These are phyloP conservation scores for Diaporthe aspalathi DNA, from an alignment of 2,329 filamentous ascomycete genomes.

Conservation along the genomic window DNA sequence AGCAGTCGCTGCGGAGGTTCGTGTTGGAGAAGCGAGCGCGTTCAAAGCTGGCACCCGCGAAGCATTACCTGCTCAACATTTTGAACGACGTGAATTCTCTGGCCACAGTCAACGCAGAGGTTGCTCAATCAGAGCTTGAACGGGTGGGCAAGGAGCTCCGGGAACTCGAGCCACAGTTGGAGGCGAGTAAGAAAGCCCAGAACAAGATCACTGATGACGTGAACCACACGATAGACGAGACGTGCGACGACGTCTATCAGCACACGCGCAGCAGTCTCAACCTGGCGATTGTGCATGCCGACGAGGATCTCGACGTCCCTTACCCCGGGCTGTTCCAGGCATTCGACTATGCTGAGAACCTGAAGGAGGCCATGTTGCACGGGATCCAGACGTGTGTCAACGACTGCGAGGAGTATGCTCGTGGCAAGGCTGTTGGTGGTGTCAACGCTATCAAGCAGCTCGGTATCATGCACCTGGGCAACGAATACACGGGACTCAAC, in stretches of 20 bases:
- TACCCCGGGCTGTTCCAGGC: constrained; percentile 88
- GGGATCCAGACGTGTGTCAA: constrained; percentile 84
- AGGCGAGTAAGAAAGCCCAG: constrained; percentile 84
- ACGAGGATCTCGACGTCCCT: constrained; percentile 82
- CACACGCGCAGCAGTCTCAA: constrained; percentile 82
- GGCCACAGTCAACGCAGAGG: constrained; percentile 86
- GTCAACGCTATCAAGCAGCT: constrained; percentile 91
- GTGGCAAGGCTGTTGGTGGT: constrained; percentile 79
- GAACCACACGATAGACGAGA: constrained; percentile 84
- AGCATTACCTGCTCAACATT: constrained; percentile 94
- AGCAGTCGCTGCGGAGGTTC: constrained; percentile 89
- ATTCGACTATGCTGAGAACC: constrained; percentile 92
- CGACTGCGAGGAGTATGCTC: constrained; percentile 87
- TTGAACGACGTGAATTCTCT: constrained; percentile 87
- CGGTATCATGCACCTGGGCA: constrained; percentile 87
- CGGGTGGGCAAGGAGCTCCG: constrained; percentile 83
- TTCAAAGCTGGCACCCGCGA: constrained; percentile 94
- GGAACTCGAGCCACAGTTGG: constrained; percentile 85
- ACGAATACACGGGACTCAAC: constrained; percentile 85
- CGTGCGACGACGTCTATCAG: constrained; percentile 86
- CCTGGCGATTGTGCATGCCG: constrained; percentile 80
- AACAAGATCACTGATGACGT: constrained; percentile 84
- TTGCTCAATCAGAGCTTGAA: constrained; percentile 86
- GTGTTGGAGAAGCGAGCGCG: constrained; percentile 95
- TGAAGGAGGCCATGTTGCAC: constrained; percentile 91